phyloP scores from a whole-genome alignment of 495 filamentous ascomycete species.

The Apiosordaria backusii region DNA sequence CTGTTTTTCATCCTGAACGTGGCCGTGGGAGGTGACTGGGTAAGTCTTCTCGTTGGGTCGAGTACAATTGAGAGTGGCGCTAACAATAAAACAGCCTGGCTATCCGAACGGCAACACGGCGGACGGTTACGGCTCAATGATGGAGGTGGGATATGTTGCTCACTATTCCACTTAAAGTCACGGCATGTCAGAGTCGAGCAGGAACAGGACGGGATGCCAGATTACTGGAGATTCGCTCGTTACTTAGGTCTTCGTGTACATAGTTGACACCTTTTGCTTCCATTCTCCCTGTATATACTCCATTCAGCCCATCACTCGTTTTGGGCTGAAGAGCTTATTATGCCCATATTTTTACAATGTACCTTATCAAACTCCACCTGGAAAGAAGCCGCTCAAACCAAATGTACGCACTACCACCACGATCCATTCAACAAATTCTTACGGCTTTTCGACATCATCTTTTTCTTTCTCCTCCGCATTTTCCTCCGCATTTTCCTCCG shows the following conservation, averaged over 20 bases:
- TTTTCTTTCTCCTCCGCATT: too few species aligned
- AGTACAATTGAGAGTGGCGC: neutral
- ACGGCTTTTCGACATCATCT: too few species aligned
- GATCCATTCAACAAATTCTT: too few species aligned
- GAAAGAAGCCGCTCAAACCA: too few species aligned
- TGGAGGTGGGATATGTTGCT: slow-evolving; percentile 48
- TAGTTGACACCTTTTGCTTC: neutral
- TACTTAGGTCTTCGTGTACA: neutral
- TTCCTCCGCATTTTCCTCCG: too few species aligned
- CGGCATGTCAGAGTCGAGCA: too few species aligned
- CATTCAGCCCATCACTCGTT: neutral
- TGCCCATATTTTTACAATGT: neutral
- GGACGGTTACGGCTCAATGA: slow-evolving; percentile 42
- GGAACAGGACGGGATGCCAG: neutral
- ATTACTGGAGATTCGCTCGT: neutral
- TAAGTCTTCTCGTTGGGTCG: slow-evolving; percentile 25
- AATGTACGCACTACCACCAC: too few species aligned
- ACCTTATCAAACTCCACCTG: neutral
- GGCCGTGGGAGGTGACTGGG: slow-evolving; percentile 50
- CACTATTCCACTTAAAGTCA: slow-evolving; percentile 29
- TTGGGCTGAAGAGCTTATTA: neutral
- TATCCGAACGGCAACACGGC: slow-evolving; percentile 37
- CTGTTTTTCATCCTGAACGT: slow-evolving; percentile 50
- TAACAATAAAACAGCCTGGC: slow-evolving; percentile 33
- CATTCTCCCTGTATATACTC: neutral